Percentiles rank a stretch among this genome's conserved stretches.
Conservation (phyloP, 805 yeast species). For the Candida quercuum region DNA sequence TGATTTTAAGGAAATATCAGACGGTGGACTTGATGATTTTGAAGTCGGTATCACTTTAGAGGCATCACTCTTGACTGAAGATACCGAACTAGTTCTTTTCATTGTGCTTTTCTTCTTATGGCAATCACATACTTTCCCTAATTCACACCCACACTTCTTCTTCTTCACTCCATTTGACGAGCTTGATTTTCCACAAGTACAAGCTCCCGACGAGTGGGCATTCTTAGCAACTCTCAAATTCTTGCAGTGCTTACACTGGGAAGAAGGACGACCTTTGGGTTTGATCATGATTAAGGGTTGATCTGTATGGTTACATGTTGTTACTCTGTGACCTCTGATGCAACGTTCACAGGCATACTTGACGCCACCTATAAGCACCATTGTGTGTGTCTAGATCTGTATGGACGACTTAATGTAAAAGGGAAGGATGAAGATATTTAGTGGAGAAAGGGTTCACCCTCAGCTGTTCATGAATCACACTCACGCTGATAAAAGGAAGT, state of each 20-base stretch:
- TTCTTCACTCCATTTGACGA: conserved; percentile 16
- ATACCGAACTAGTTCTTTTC: not conserved
- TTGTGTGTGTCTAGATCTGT: too few species aligned
- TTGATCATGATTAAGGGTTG: conserved; percentile 89
- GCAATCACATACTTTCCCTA: conserved; percentile 23
- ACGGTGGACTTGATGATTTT: not conserved
- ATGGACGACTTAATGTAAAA: too few species aligned
- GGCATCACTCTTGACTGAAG: not conserved
- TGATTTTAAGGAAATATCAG: not conserved
- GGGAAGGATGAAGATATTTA: too few species aligned
- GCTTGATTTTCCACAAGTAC: conserved; percentile 57
- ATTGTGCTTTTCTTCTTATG: conserved; percentile 15
- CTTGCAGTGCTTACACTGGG: conserved; percentile 85
- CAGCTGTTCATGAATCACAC: too few species aligned
- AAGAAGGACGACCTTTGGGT: conserved; percentile 94
- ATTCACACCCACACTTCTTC: conserved; percentile 24
- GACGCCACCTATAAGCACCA: conserved; percentile 89
- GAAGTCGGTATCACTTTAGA: not conserved
- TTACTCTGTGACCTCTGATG: conserved; percentile 93
- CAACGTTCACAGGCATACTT: conserved; percentile 96
- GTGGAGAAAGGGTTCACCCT: too few species aligned
- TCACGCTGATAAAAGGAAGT: too few species aligned
- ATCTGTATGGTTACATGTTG: conserved; percentile 89
- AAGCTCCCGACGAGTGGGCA: conserved; percentile 51
- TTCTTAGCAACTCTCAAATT: conserved; percentile 64